phyloP scores from a whole-genome alignment of 2,329 filamentous ascomycete genomes.

The Fusarium veterinarium region DNA sequence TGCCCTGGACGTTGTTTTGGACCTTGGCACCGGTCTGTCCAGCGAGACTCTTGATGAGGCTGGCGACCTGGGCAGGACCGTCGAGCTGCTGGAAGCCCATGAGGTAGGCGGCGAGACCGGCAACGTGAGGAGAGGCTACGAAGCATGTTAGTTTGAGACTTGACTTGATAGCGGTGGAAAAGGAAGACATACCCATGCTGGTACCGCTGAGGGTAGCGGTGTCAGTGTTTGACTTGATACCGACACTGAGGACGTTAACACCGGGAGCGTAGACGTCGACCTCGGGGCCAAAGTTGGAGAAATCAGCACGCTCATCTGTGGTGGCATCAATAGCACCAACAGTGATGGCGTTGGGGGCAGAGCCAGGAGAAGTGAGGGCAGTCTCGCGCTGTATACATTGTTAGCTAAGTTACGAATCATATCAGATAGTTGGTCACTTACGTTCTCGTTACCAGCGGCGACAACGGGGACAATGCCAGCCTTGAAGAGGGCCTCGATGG shows the following conservation, averaged over 20 bases:
- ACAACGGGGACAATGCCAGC: constrained; percentile 68
- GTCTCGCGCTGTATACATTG: constrained; percentile 56
- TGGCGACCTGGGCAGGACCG: constrained; percentile 51
- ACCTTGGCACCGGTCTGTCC: constrained; percentile 58
- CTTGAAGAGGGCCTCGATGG: constrained; percentile 60
- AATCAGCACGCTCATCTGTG: constrained; percentile 61
- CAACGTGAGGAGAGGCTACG: constrained; percentile 71
- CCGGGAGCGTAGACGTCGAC: constrained; percentile 69
- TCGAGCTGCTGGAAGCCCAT: constrained; percentile 66
- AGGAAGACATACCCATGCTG: constrained; percentile 61
- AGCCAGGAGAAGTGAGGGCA: constrained; percentile 63
- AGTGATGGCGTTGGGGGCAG: constrained; percentile 66
- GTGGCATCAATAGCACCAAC: constrained; percentile 68
- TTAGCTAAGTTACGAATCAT: constrained; percentile 9
- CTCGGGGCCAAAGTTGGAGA: constrained; percentile 67
- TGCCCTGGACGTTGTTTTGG: constrained; percentile 54
- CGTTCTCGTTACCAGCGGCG: constrained; percentile 69
- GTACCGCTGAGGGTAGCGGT: constrained; percentile 63
- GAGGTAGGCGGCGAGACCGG: constrained; percentile 75
- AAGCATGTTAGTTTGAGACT: constrained; percentile 24
- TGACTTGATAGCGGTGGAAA: background rate
- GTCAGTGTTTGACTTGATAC: constrained; percentile 61
- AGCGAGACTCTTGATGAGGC: constrained; percentile 66
- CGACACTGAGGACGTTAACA: constrained; percentile 64
- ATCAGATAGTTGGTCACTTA: constrained; percentile 35